Base-by-base conservation (phyloP, 441 rosid genomes). In the Aquilaria agallochum region DNA sequence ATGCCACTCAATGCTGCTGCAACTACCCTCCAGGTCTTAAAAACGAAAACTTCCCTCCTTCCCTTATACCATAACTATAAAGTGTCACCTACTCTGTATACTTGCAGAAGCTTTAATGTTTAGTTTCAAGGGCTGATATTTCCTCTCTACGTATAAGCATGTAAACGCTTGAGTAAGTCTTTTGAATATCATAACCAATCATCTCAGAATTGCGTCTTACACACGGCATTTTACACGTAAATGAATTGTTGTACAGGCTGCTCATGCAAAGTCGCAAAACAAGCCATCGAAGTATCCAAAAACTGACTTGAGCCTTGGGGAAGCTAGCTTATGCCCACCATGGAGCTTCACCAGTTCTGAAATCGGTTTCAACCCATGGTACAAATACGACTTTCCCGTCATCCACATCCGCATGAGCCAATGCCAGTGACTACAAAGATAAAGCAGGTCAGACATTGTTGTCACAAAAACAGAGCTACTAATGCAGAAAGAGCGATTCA, bases 281-380 rank as follows among this genome's bases (percentile, higher is more conserved):
- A 51, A 31, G 45, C 48, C 3, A 59, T 14, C 33, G 15, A 13
- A 65, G 63, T 14, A 53, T 60, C 50, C 8, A 27, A 67, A 46
- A 33, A 9, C 42, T 36, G 42, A 36, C 42, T 36, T 36, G 42
- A 36, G 7, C 7, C 42, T 36, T 11, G 12, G 51, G 9, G 56
- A 48, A 52, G 59, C 42, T 36, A 56, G 44, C 34, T 74, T 76
- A 90, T 73, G 97, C 70, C 99, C 96, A 94, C 99, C 99, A 94
- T 55, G 95, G 96, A 55, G 70, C 87, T 0, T 94, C 97, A 31
- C 98, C 97, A 1, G 97, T 93, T 81, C 98, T 90, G 82, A 93
- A 93, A 80, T 93, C 98, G 15, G 90, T 89, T 75, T 94, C 97
- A 3, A 72, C 80, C 98, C 97, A 94, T 5, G 98, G 94, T 48